phyloP scores from a whole-genome alignment of 352 stramenopile genomes.

The Phytophthora sp. region DNA sequence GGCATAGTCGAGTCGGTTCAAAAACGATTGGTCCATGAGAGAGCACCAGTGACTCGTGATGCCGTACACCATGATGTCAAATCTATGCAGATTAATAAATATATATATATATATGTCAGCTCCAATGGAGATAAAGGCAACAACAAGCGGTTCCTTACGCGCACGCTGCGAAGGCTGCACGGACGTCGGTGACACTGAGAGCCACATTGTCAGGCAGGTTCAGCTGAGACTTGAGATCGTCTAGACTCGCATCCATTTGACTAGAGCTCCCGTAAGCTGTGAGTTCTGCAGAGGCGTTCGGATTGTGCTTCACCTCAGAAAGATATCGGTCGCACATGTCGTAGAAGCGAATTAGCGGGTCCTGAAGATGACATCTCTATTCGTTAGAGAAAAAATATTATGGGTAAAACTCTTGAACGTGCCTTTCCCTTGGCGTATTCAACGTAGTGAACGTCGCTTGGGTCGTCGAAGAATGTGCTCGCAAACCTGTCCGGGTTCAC shows the following conservation, averaged over 20 bases:
- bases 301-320: slow-evolving; percentile 60
- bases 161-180: slow-evolving; percentile 64
- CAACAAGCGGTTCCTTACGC: slow-evolving; percentile 40
- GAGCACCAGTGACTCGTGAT: slow-evolving; percentile 65
- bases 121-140: neutral
- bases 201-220: slow-evolving; percentile 36
- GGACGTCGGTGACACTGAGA: slow-evolving; percentile 50
- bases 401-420: neutral
- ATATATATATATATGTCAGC: neutral
- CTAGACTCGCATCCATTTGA: slow-evolving; percentile 38
- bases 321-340: slow-evolving; percentile 69
- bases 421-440: slow-evolving; percentile 59
- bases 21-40: slow-evolving; percentile 48
- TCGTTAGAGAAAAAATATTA: neutral
- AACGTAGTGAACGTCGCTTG: slow-evolving; percentile 53
- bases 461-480: slow-evolving; percentile 64
- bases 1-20: slow-evolving; percentile 63
- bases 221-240: slow-evolving; percentile 43
- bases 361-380: slow-evolving; percentile 28
- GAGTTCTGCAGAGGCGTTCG: slow-evolving; percentile 46
- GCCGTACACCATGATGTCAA: slow-evolving; percentile 69
- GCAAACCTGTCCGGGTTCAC: slow-evolving; percentile 48
- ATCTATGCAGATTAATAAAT: slow-evolving; percentile 36
- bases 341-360: slow-evolving; percentile 71
- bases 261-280: slow-evolving; percentile 44